Evolutionary conservation across 129 eudicot species (phyloP), one percentile per base, ranked within the genome.

Genomic region (Centella asiatica): DNA sequence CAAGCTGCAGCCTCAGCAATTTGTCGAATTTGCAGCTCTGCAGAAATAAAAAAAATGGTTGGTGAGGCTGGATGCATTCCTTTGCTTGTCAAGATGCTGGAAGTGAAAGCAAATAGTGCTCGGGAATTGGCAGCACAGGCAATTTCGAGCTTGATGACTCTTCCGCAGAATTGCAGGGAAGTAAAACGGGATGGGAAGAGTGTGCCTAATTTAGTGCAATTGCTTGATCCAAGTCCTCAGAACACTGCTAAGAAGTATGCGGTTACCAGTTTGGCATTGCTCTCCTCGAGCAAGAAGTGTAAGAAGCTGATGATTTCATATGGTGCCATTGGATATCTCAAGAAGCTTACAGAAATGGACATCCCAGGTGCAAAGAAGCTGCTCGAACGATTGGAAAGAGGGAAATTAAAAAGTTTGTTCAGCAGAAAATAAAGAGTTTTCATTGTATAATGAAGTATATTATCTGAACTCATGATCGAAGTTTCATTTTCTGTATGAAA

Each of bases 321-420:
- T 19, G 97, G 97, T 19, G 97, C 97, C 4, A 90, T 87, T 37
- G 99, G 99, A 51, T 93, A 93, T 68, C 81, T 93, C 55, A 93
- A 93, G 83, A 93, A 93, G 77, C 79, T 93, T n/a, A 64, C 58
- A 0, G 96, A 93, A 66, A 76, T 76, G 67, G 99, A 93, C 51
- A 57, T 87, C 31, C 80, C 88, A 0, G 99, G 96, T 12, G 85
- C 87, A 0, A 83, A 72, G 57, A 93, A 93, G 82, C 64, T 93
- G 65, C 86, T 93, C 20, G 99, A 84, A 66, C 76, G 86, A 11
- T 64, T 93, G 62, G 99, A 93, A 66, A 77, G 95, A 76, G 96
- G 99, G 65, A 93, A 78, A 27, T 62, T 93, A 71, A 82, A 79
- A 72, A 80, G 66, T 70, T 64, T 93, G 72, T 87, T 93, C 66